Evolutionary conservation across 164 flowering plant genomes (phyloP), one percentile per base, ranked within the genome.

Genomic region (Kingdonia uniflora): DNA sequence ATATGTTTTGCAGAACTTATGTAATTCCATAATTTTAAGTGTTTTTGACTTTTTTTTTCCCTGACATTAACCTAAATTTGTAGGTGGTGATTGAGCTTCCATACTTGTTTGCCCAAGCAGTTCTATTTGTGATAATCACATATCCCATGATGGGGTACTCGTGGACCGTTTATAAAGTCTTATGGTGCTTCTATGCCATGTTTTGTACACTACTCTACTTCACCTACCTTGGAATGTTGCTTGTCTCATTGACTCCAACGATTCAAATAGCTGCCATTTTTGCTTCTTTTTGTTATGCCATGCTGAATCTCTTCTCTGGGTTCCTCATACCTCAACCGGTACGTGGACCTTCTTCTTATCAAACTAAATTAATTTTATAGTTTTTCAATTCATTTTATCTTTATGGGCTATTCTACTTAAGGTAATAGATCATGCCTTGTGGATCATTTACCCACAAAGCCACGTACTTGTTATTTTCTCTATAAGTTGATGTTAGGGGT

Each of bases 1-100:
- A n/a, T n/a, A n/a, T n/a, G n/a, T n/a, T n/a, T n/a, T n/a, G n/a
- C n/a, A n/a, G n/a, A n/a, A n/a, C n/a, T n/a, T n/a, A n/a, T n/a
- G n/a, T n/a, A n/a, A n/a, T n/a, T n/a, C n/a, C n/a, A n/a, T n/a
- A n/a, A n/a, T n/a, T n/a, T n/a, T n/a, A n/a, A n/a, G n/a, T n/a
- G n/a, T n/a, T n/a, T n/a, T n/a, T n/a, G n/a, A n/a, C n/a, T n/a
- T n/a, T n/a, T n/a, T n/a, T n/a, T n/a, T n/a, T n/a, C n/a, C n/a
- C n/a, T n/a, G n/a, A n/a, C n/a, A n/a, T n/a, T n/a, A n/a, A n/a
- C n/a, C n/a, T n/a, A n/a, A 17, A 47, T 39, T 49, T 52, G 16
- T 42, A 71, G 74, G 71, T 71, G 42, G 67, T 46, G 0, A 49
- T 80, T 43, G 89, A 80, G 55, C 20, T 82, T 42, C 89, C 89